Evolutionary conservation across 306 rosid species (phyloP).

Genomic region (Malus asiatica): DNA sequence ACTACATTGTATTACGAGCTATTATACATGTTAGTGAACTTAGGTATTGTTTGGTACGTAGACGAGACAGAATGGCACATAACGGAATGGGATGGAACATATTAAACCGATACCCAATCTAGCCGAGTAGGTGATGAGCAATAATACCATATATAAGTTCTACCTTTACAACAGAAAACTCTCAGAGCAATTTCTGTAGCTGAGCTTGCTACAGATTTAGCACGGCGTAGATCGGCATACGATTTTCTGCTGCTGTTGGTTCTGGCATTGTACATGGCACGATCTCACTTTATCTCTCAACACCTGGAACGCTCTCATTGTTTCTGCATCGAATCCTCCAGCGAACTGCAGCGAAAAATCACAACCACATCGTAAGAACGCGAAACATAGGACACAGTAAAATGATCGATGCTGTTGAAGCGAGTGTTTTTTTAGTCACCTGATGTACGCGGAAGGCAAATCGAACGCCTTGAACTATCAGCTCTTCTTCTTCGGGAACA

Average conservation of each 20-base stretch:
- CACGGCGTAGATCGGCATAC: slow-evolving; percentile 62
- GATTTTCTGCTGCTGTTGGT: slow-evolving; percentile 60
- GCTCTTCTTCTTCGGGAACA: slow-evolving; percentile 95
- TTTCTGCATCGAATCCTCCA: slow-evolving; percentile 90
- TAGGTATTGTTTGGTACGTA: too few species aligned
- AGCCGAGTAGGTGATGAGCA: too few species aligned
- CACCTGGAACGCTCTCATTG: slow-evolving; percentile 94
- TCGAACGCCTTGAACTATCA: slow-evolving; percentile 83
- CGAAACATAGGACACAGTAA: not conserved
- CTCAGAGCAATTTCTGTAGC: slow-evolving; percentile 47
- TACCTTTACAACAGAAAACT: slow-evolving; percentile 40
- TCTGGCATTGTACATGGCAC: slow-evolving; percentile 81
- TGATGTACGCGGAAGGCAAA: slow-evolving; percentile 98
- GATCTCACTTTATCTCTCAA: slow-evolving; percentile 85
- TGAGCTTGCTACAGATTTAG: slow-evolving; percentile 73
- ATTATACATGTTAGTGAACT: not conserved
- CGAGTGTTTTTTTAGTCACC: slow-evolving; percentile 32
- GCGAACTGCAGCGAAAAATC: slow-evolving; percentile 64
- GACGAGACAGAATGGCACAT: too few species aligned
- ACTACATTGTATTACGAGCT: not conserved
- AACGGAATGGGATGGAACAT: too few species aligned
- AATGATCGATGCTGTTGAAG: not conserved
- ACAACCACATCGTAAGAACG: not conserved
- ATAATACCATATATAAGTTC: slow-evolving; percentile 2
- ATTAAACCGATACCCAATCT: too few species aligned